Evolutionary conservation across 2,329 filamentous ascomycete species (phyloP), one percentile per base, ranked within the genome.

Genomic region (Penicillium italicum): DNA sequence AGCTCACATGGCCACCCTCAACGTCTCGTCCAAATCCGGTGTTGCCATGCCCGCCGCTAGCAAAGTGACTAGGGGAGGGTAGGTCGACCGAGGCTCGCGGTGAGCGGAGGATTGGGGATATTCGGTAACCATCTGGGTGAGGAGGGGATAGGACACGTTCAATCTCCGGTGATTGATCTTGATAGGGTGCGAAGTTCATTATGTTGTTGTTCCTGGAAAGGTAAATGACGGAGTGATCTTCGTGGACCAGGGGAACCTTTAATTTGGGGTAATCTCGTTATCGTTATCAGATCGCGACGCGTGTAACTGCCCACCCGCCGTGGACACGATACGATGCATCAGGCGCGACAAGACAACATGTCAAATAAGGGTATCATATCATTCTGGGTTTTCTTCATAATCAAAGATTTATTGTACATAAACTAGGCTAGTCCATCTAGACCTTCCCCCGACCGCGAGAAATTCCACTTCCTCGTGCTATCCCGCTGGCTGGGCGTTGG

Each of bases 141-240:
- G 86, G 82, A 50, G 91, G 90, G 20, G 90, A 95, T 71, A 91
- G 82, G 50, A 88, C 85, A 68, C 93, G 90, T 64, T 86, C 85
- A 66, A 88, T 82, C 77, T 97, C 92, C 10, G 94, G 94, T 16
- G 89, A 88, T 46, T 88, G 88, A 74, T 93, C 93, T 79, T 97
- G 94, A 77, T 97, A 99, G 36, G 94, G 94, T 43, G 94, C 94
- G 73, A 97, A 99, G 78, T 97, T 90, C 89, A 94, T 94, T 53
- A 66, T 77, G 58, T 53, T 12, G 26, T 38, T 8, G 18, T 45
- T 36, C n/a, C 41, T 37, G 12, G 12, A 37, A 30, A 51, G 40
- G n/a, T 14, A 24, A 37, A 45, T 46, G 38, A 37, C 31, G 49
- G 40, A 28, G 30, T 33, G 30, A 33, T 60, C 31, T 20, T 42